Percentiles rank a stretch among this genome's conserved stretches.
Evolutionary conservation across 148 eudicot genomes (phyloP).

Genomic region (Limonium bicolor): DNA sequence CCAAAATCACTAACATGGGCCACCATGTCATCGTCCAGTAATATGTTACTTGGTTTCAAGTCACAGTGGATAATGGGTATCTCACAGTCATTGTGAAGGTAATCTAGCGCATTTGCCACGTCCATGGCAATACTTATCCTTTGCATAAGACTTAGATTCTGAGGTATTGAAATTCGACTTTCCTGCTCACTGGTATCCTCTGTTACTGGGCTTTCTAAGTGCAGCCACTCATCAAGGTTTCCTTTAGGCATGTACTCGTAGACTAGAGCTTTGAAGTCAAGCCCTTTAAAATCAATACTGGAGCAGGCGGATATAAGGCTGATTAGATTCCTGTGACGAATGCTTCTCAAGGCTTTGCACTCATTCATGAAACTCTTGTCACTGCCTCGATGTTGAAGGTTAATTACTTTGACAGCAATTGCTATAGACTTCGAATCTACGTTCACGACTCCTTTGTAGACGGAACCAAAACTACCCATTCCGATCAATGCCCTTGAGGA

Average conservation of each 20-base stretch:
- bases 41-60: slow-evolving; percentile 3
- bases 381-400: slow-evolving; percentile 6
- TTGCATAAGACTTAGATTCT: slow-evolving; percentile 9
- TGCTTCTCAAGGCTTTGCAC: slow-evolving; percentile 13
- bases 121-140: slow-evolving; percentile 8
- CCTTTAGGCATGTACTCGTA: slow-evolving; percentile 20
- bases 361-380: slow-evolving; percentile 16
- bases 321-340: slow-evolving; percentile 15
- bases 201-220: slow-evolving; percentile 1
- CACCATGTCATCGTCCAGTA: not conserved
- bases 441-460: slow-evolving; percentile 8
- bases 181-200: not conserved
- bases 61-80: slow-evolving; percentile 1
- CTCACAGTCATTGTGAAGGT: not conserved
- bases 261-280: slow-evolving; percentile 17
- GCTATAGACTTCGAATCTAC: not conserved
- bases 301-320: slow-evolving; percentile 17
- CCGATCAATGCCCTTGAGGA: slow-evolving; percentile 9
- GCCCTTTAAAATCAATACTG: slow-evolving; percentile 9
- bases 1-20: slow-evolving; percentile 7
- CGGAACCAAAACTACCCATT: slow-evolving; percentile 9
- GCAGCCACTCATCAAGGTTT: slow-evolving; percentile 14
- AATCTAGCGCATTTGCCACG: not conserved
- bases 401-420: slow-evolving; percentile 16
- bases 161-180: not conserved